A percentile compares a stretch with the other conserved stretches of the same genome.
Evolutionary conservation across 2,329 filamentous ascomycete genomes (phyloP).

Genomic region (Aspergillus candidus): DNA sequence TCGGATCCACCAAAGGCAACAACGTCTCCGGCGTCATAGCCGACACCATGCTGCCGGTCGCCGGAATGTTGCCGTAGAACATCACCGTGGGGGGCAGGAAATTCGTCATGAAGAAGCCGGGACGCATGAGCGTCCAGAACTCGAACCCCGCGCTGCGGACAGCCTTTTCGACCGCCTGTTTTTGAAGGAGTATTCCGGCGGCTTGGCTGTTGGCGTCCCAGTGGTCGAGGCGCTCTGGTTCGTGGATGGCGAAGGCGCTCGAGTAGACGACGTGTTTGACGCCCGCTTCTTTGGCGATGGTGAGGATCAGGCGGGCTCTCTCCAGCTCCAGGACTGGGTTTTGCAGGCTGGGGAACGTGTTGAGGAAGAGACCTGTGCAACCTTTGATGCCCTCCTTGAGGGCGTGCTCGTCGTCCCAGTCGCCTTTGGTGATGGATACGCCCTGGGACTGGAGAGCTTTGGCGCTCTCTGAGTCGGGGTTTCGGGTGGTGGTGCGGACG

Average conservation of each 20-base stretch:
- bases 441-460: constrained; percentile 24
- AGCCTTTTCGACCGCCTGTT: constrained; percentile 39
- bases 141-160: constrained; percentile 35
- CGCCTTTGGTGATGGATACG: constrained; percentile 25
- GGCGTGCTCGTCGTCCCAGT: constrained; percentile 24
- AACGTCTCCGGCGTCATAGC: constrained; percentile 31
- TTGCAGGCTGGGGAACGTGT: constrained; percentile 13
- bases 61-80: constrained; percentile 38
- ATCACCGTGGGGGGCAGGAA: constrained; percentile 39
- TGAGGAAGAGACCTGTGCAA: constrained; percentile 27
- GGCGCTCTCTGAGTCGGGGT: constrained; percentile 20
- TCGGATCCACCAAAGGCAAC: constrained; percentile 42
- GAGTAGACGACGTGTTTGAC: constrained; percentile 29
- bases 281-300: constrained; percentile 22
- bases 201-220: constrained; percentile 25
- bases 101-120: constrained; percentile 50
- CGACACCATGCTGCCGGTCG: constrained; percentile 34
- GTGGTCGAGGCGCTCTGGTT: constrained; percentile 22
- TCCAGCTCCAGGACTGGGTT: constrained; percentile 16
- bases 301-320: constrained; percentile 22
- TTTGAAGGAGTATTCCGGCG: constrained; percentile 31
- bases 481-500: constrained; percentile 30
- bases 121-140: constrained; percentile 47
- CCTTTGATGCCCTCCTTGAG: constrained; percentile 24
- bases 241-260: constrained; percentile 23